Conservation (phyloP, 2,329 filamentous ascomycete species). For the Samsoniella hepiali region DNA sequence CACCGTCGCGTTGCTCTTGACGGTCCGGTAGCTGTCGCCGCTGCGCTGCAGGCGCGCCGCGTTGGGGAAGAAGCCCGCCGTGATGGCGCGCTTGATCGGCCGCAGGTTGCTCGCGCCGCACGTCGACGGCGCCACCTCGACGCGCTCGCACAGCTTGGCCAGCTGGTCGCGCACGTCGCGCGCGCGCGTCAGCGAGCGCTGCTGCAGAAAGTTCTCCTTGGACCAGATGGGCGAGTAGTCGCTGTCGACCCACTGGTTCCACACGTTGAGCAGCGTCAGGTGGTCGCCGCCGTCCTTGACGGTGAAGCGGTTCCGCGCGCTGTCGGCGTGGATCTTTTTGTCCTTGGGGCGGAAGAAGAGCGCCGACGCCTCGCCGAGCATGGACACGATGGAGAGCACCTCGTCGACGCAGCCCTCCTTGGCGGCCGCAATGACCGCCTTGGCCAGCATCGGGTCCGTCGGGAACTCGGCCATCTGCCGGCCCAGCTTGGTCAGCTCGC, state of each 20-base stretch:
- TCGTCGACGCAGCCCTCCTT: constrained; percentile 92
- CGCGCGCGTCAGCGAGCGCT: constrained; percentile 81
- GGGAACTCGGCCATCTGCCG: constrained; percentile 95
- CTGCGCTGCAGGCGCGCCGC: constrained; percentile 78
- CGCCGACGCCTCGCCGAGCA: constrained; percentile 83
- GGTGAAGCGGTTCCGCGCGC: constrained; percentile 83
- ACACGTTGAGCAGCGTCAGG: constrained; percentile 83
- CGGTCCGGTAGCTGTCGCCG: constrained; percentile 84
- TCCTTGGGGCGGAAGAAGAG: constrained; percentile 95
- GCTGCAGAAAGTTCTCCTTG: constrained; percentile 90
- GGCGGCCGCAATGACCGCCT: constrained; percentile 82
- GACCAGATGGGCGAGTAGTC: constrained; percentile 88
- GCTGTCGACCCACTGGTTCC: constrained; percentile 90
- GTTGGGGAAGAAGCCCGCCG: constrained; percentile 91
- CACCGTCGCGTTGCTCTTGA: constrained; percentile 85
- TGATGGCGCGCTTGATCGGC: constrained; percentile 83
- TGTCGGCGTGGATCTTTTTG: constrained; percentile 94
- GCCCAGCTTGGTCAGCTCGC: constrained; percentile 84
- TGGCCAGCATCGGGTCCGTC: constrained; percentile 86
- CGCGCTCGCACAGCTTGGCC: constrained; percentile 85
- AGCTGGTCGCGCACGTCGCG: constrained; percentile 92
- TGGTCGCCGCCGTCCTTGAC: constrained; percentile 90
- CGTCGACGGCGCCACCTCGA: constrained; percentile 71
- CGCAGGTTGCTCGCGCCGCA: constrained; percentile 66
- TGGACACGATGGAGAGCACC: constrained; percentile 87